phyloP scores from a whole-genome alignment of 2,329 filamentous ascomycete species.

The Ophiostoma perfectum region DNA sequence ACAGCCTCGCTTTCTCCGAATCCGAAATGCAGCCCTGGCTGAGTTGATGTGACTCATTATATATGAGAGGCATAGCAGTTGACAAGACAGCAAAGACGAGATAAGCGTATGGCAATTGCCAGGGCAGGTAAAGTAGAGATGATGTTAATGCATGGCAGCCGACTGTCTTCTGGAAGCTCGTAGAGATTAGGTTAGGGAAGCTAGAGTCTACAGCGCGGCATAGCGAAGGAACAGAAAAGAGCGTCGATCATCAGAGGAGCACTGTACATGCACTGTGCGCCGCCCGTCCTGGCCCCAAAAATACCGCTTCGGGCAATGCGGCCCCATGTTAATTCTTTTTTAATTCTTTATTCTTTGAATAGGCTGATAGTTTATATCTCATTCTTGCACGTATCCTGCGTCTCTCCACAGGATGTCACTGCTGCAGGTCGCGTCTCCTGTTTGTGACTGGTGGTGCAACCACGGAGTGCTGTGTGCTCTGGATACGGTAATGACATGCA shows the following conservation, averaged over 20 bases:
- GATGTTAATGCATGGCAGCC: not conserved
- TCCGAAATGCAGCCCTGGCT: not conserved
- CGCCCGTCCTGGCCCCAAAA: not conserved
- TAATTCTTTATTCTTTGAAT: no score
- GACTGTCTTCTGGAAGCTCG: not conserved
- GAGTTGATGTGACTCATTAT: not conserved
- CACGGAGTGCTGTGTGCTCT: not conserved
- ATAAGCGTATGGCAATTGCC: no score
- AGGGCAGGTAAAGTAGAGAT: not conserved
- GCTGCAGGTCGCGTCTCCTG: conserved; percentile 11
- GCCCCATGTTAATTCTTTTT: not conserved
- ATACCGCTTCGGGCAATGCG: not conserved
- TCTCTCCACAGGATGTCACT: conserved; percentile 15
- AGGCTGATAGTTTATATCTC: no score
- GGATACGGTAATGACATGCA: no score
- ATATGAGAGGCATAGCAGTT: no score
- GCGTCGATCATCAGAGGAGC: conserved; percentile 1
- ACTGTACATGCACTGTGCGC: not conserved
- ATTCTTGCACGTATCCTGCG: no score
- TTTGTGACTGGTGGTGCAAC: not conserved
- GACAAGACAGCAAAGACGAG: no score
- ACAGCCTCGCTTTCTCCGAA: not conserved
- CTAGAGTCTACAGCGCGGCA: not conserved
- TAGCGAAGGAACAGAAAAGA: not conserved
- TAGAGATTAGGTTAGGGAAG: not conserved